Evolutionary conservation across 192 early-diverging fungal genomes (phyloP).

Genomic region (Irineochytrium annulatum): DNA sequence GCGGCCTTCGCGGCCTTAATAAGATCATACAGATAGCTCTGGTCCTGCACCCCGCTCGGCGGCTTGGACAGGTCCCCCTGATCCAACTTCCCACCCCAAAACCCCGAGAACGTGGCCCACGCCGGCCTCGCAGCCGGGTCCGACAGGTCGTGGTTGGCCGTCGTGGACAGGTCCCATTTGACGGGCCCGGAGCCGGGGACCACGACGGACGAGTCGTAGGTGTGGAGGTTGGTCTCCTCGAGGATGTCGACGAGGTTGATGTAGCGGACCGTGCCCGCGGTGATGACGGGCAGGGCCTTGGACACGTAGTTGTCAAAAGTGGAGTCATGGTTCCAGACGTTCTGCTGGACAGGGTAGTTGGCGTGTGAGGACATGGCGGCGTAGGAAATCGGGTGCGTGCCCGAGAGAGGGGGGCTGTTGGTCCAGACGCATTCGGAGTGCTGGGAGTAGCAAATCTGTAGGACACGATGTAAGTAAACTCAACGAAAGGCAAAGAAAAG

Average conservation of each 20-base stretch:
- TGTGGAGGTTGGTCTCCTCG: conserved; percentile 15
- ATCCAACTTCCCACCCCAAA: no score
- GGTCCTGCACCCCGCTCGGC: no score
- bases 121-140: no score
- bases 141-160: no score
- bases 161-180: no score
- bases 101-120: no score
- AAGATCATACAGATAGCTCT: no score
- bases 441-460: conserved; percentile 24
- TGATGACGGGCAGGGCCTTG: conserved; percentile 20
- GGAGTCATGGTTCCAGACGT: conserved; percentile 26
- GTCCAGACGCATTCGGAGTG: conserved; percentile 18
- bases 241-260: conserved; percentile 23
- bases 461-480: neutral
- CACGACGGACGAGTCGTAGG: no score
- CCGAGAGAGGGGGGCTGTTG: conserved; percentile 2
- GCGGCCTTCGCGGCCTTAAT: no score
- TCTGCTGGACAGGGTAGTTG: conserved; percentile 24
- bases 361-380: conserved; percentile 30
- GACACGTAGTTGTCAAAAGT: conserved; percentile 31
- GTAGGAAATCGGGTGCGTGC: conserved; percentile 20
- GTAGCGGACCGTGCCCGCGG: conserved; percentile 21
- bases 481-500: no score
- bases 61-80: no score
- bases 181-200: no score